Conservation (phyloP, 2,329 filamentous ascomycete genomes). For the Daldinia eschscholtzii region DNA sequence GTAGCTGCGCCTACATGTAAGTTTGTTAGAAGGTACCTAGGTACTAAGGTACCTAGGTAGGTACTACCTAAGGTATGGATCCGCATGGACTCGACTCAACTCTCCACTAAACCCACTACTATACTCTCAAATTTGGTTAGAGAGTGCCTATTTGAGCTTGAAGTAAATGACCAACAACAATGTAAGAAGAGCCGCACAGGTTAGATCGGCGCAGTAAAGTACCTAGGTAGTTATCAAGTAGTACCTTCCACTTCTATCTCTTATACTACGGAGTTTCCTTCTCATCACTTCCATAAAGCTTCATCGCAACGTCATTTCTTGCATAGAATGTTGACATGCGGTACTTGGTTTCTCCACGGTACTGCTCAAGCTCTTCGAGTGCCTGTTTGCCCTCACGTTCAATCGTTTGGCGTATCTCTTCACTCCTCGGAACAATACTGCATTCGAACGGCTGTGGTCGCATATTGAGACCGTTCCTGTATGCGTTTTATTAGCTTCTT, state of each 20-base stretch:
- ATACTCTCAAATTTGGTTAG: too few relatives aligned
- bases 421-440: slow-evolving; percentile 63
- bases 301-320: slow-evolving; percentile 51
- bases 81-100: too few relatives aligned
- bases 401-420: slow-evolving; percentile 63
- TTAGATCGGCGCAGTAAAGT: too few relatives aligned
- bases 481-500: slow-evolving; percentile 7
- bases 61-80: too few relatives aligned
- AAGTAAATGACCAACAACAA: too few relatives aligned
- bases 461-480: slow-evolving; percentile 70
- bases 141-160: too few relatives aligned
- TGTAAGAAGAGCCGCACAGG: too few relatives aligned
- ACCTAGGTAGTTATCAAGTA: too few relatives aligned
- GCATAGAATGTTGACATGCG: slow-evolving; percentile 67
- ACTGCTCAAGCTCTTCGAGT: slow-evolving; percentile 63
- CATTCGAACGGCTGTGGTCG: slow-evolving; percentile 68
- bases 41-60: too few relatives aligned
- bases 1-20: too few relatives aligned
- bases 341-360: slow-evolving; percentile 69
- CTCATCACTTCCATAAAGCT: slow-evolving; percentile 49
- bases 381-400: slow-evolving; percentile 66
- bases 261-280: slow-evolving; percentile 12
- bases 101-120: too few relatives aligned
- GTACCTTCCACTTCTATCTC: neutral
- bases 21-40: too few relatives aligned